Evolutionary conservation across 108 stramenopile species (phyloP).

Genomic region (Nitzschia sp.): DNA sequence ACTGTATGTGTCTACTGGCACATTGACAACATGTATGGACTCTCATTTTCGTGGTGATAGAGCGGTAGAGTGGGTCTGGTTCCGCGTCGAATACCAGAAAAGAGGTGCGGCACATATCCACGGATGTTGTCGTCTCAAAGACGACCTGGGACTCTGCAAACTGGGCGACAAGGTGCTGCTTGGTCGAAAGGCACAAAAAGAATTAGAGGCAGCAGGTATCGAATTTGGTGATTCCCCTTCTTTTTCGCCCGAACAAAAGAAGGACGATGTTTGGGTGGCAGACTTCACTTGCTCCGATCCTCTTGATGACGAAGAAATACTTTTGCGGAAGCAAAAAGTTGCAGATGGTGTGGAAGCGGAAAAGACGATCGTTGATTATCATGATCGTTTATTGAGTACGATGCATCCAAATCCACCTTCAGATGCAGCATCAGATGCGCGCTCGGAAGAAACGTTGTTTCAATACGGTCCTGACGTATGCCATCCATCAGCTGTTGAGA

Average conservation of each 20-base stretch:
- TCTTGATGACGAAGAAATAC: background rate
- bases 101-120: background rate
- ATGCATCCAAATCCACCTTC: slow-evolving; percentile 5
- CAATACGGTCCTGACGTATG: background rate
- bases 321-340: background rate
- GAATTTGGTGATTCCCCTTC: background rate
- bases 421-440: background rate
- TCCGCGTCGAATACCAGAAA: background rate
- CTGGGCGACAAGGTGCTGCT: background rate
- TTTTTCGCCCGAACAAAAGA: background rate
- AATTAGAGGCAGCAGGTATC: background rate
- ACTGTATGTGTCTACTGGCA: no score
- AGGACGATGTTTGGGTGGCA: background rate
- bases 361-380: background rate
- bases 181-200: background rate
- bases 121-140: background rate
- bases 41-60: no score
- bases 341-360: background rate
- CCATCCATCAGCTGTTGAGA: background rate
- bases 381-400: background rate
- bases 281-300: background rate
- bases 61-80: background rate
- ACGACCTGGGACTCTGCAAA: background rate
- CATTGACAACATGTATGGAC: no score
- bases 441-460: background rate